Conservation (phyloP, 345 rosid species). For the Gossypium sturtianum region DNA sequence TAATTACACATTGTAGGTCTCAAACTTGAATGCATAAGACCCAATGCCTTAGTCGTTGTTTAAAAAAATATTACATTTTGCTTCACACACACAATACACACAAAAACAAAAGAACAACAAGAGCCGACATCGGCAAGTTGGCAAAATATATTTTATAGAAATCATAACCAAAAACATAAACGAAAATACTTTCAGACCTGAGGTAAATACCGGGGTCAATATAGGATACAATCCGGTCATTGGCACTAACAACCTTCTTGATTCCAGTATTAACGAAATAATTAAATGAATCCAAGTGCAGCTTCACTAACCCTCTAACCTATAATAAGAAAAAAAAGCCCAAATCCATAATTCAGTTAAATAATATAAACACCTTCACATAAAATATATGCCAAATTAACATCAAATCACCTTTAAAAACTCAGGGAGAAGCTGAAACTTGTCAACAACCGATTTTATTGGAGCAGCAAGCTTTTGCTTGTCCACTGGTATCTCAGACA, state of each 20-base stretch:
- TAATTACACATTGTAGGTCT: too few relatives aligned
- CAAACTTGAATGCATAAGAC: too few relatives aligned
- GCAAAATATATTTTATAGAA: background rate
- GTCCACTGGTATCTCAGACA: constrained; percentile 18
- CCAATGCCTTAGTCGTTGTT: too few relatives aligned
- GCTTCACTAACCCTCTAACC: constrained; percentile 94
- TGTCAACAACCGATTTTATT: background rate
- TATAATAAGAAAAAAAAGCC: background rate
- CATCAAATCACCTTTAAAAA: constrained; percentile 47
- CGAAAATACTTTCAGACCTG: constrained; percentile 26
- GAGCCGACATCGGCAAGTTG: background rate
- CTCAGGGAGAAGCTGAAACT: constrained; percentile 45
- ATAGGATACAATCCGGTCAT: constrained; percentile 44
- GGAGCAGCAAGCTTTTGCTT: constrained; percentile 43
- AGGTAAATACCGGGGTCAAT: constrained; percentile 51
- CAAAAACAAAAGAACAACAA: too few relatives aligned
- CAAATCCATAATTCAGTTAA: background rate
- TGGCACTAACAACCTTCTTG: constrained; percentile 78
- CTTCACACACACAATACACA: background rate
- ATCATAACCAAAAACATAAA: background rate
- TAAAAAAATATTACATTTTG: background rate
- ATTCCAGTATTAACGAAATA: constrained; percentile 72
- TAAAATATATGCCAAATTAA: background rate
- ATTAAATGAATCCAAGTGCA: constrained; percentile 82
- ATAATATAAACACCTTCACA: background rate